These are phyloP conservation scores for Paecilomyces formosus DNA, from an alignment of 2,329 filamentous ascomycete species.

Conservation along the genomic window DNA sequence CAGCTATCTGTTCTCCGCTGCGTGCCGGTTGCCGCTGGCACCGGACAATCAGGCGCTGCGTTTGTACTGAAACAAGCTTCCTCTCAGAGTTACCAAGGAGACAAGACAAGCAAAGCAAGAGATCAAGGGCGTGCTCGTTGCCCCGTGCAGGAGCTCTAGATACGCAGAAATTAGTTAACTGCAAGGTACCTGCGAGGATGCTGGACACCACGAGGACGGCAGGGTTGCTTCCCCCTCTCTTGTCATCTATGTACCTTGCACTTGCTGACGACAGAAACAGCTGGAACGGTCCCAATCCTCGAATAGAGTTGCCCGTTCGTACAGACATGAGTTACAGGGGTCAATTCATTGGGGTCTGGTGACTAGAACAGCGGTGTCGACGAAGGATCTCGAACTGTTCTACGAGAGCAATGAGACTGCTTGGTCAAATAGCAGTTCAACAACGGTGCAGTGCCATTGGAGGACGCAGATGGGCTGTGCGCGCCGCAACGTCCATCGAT, in stretches of 20 bases:
- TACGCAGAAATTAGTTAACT: background rate
- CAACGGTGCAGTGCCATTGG: background rate
- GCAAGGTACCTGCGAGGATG: background rate
- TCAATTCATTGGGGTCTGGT: background rate
- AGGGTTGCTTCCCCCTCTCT: background rate
- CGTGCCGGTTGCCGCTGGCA: background rate
- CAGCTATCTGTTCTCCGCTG: background rate
- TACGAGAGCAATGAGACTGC: background rate
- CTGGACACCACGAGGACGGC: background rate
- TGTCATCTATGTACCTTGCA: background rate
- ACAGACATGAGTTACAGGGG: background rate
- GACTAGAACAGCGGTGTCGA: background rate
- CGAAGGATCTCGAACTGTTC: background rate
- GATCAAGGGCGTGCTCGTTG: background rate
- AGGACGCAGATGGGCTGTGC: background rate
- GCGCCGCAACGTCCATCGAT: background rate
- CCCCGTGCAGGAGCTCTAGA: background rate
- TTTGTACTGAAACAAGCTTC: background rate
- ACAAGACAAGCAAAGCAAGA: background rate
- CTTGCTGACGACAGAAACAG: background rate
- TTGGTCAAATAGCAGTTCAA: background rate
- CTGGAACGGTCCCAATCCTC: background rate
- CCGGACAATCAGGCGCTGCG: background rate
- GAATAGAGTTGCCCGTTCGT: background rate
- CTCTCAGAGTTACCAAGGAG: background rate